Evolutionary conservation across 2,329 filamentous ascomycete genomes (phyloP).

Genomic region (Drechslera avenae): DNA sequence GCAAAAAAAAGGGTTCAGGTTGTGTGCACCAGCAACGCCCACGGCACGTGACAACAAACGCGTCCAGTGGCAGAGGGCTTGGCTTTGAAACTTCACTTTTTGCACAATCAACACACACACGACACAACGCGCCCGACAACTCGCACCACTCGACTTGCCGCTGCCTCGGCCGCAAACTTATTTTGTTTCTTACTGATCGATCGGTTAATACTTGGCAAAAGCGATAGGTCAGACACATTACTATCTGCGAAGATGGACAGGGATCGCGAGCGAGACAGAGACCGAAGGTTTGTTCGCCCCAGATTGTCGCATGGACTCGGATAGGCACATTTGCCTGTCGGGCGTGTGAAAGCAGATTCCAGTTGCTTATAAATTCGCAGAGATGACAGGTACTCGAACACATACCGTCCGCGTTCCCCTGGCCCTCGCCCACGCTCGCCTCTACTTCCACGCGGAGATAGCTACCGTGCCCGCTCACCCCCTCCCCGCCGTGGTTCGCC

Average conservation of each 20-base stretch:
- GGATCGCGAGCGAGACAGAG: conserved; percentile 50
- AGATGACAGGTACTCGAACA: conserved; percentile 47
- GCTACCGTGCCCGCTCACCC: conserved; percentile 37
- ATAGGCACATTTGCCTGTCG: conserved; percentile 1
- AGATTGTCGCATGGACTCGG: conserved; percentile 14
- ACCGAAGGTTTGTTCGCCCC: conserved; percentile 51
- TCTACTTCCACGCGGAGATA: conserved; percentile 42
- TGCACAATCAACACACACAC: conserved; percentile 19
- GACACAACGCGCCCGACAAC: conserved; percentile 11
- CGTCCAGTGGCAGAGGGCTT: conserved; percentile 20
- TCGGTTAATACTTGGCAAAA: conserved; percentile 3
- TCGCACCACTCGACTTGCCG: conserved; percentile 5
- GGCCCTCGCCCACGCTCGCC: conserved; percentile 34
- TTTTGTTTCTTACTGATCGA: conserved; percentile 3
- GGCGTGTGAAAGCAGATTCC: neutral
- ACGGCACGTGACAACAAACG: conserved; percentile 17
- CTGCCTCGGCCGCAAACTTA: conserved; percentile 1
- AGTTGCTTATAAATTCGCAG: conserved; percentile 27
- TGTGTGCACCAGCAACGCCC: neutral
- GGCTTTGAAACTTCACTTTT: conserved; percentile 39
- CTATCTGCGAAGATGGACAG: conserved; percentile 38
- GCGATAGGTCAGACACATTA: neutral
- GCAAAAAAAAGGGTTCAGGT: neutral
- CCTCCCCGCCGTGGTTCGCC: conserved; percentile 9
- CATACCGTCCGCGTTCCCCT: conserved; percentile 45